These are phyloP conservation scores for Atalantia buxifolia DNA, from an alignment of 345 rosid genomes.

Conservation along the genomic window DNA sequence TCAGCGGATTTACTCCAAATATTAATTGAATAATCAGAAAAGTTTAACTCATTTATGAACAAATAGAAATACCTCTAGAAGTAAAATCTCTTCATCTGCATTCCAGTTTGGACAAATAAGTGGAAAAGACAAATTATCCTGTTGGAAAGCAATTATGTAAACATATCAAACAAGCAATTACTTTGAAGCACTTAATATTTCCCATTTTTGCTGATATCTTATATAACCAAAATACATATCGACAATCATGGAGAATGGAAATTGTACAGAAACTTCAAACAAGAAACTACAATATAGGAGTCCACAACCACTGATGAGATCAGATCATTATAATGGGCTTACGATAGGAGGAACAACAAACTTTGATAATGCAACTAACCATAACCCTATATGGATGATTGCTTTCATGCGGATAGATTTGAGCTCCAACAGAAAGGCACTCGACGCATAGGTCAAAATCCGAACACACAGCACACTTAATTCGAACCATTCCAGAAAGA, in stretches of 20 bases:
- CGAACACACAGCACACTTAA: constrained; percentile 77
- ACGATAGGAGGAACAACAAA: not conserved
- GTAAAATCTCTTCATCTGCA: constrained; percentile 91
- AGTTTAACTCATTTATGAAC: not conserved
- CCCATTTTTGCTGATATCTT: not conserved
- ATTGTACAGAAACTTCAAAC: not conserved
- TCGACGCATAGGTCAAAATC: constrained; percentile 95
- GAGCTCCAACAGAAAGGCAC: constrained; percentile 88
- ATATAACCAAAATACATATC: not conserved
- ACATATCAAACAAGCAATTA: not conserved
- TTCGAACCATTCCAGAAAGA: constrained; percentile 76
- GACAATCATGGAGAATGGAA: not conserved
- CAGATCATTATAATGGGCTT: not conserved
- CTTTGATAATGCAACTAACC: constrained; percentile 44
- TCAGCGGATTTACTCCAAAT: constrained; percentile 1
- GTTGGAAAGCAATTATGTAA: constrained; percentile 22
- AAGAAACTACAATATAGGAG: not conserved
- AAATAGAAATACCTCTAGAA: constrained; percentile 67
- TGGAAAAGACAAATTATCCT: constrained; percentile 95
- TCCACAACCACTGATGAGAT: not conserved
- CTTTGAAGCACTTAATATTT: not conserved
- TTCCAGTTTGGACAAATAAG: constrained; percentile 89
- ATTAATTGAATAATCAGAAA: not conserved
- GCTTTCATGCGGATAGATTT: constrained; percentile 66
- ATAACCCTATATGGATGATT: constrained; percentile 82